Percentiles rank a stretch among this genome's conserved stretches.
These are phyloP conservation scores for Populus hybrid DNA, from an alignment of 441 rosid species.

Conservation along the genomic window DNA sequence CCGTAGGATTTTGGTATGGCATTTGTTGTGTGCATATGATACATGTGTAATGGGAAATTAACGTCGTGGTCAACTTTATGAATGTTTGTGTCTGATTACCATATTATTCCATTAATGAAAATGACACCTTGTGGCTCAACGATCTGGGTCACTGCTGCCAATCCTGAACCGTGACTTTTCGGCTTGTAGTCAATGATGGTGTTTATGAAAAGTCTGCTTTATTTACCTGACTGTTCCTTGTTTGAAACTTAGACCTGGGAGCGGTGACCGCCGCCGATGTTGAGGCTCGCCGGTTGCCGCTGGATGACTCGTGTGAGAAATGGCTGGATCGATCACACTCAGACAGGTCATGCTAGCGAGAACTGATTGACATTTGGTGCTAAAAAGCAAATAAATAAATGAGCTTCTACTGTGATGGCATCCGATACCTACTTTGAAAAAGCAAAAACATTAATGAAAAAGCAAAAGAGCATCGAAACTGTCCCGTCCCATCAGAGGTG, in stretches of 20 bases:
- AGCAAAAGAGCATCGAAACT: slow-evolving; percentile 5
- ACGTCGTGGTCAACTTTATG: too few relatives aligned
- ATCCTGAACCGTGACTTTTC: background rate
- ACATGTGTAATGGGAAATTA: background rate
- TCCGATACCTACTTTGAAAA: slow-evolving; percentile 10
- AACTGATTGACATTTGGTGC: background rate
- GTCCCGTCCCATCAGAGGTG: background rate
- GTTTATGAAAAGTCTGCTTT: too few relatives aligned
- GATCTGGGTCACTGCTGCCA: background rate
- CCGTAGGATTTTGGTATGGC: background rate
- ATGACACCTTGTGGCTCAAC: background rate
- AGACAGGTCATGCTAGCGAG: background rate
- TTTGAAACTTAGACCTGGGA: too few relatives aligned
- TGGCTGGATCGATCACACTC: too few relatives aligned
- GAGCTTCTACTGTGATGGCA: background rate
- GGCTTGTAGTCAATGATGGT: background rate
- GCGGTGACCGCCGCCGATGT: background rate
- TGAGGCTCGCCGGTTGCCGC: background rate
- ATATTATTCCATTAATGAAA: background rate
- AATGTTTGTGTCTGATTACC: background rate
- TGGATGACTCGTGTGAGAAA: background rate
- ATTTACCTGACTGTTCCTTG: too few relatives aligned
- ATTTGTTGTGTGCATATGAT: background rate
- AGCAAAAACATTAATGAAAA: background rate
- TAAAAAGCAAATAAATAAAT: background rate